Percentiles rank a stretch among this genome's conserved stretches.
These are phyloP conservation scores for Eragrostis curvula DNA, from an alignment of 176 grass and related monocot genomes.

Conservation along the genomic window DNA sequence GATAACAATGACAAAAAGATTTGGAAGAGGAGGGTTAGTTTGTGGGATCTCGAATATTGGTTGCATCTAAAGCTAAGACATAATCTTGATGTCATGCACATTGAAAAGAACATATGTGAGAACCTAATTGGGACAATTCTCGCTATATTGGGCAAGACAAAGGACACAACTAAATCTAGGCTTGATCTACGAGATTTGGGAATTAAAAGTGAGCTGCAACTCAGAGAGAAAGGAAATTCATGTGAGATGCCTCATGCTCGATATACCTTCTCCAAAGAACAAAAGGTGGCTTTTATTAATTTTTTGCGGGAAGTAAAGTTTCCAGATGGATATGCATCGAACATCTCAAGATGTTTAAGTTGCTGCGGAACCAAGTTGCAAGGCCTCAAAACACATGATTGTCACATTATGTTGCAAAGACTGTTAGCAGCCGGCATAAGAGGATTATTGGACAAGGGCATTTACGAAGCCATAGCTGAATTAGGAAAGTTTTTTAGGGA, in stretches of 20 bases:
- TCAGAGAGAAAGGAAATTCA: background rate
- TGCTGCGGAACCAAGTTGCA: background rate
- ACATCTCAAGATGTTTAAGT: too few species aligned
- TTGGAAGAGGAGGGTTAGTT: slow-evolving; percentile 10
- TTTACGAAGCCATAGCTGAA: background rate
- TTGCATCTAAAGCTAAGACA: background rate
- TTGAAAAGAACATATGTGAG: slow-evolving; percentile 36
- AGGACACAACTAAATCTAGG: slow-evolving; percentile 13
- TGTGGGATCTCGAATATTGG: slow-evolving; percentile 34
- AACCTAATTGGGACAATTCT: background rate
- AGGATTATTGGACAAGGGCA: background rate
- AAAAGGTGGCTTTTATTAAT: background rate
- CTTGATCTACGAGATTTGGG: slow-evolving; percentile 22
- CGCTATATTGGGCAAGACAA: slow-evolving; percentile 12
- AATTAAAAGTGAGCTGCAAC: slow-evolving; percentile 20
- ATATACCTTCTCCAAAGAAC: background rate
- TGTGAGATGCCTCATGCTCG: background rate
- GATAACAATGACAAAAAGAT: background rate
- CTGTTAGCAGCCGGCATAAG: background rate
- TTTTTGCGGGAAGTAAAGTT: background rate
- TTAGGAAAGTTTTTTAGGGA: background rate
- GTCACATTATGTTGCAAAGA: background rate
- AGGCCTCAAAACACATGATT: background rate
- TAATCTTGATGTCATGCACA: slow-evolving; percentile 32
- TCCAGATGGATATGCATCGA: background rate